These are phyloP conservation scores for Kwoniella shivajii DNA, from an alignment of 1,284 basidiomycete species.

Conservation along the genomic window DNA sequence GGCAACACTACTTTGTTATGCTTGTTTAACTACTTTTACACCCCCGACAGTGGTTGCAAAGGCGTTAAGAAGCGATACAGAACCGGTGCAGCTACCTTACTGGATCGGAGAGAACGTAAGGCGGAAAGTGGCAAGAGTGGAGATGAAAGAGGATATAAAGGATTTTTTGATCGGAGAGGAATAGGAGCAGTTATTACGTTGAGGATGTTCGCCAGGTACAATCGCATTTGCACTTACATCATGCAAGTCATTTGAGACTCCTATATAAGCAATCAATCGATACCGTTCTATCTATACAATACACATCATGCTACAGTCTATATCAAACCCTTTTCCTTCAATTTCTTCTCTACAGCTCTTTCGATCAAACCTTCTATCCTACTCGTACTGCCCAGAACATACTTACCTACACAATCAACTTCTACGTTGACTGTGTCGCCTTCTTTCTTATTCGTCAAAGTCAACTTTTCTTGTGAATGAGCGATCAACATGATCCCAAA, in stretches of 20 bases:
- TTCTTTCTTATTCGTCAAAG: conserved; percentile 71
- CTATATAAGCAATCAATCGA: not conserved
- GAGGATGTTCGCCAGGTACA: not conserved
- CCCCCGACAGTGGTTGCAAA: conserved; percentile 27
- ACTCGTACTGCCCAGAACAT: conserved; percentile 67
- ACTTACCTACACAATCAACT: conserved; percentile 59
- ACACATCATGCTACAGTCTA: too few species aligned
- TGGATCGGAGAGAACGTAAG: conserved; percentile 36
- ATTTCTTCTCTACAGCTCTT: conserved; percentile 68
- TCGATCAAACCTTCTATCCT: conserved; percentile 67
- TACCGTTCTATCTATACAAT: not conserved
- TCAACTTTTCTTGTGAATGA: conserved; percentile 89
- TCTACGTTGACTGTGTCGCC: conserved; percentile 92
- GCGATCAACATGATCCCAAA: conserved; percentile 95
- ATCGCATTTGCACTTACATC: not conserved
- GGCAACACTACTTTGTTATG: conserved; percentile 66
- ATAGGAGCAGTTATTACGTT: not conserved
- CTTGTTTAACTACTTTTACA: conserved; percentile 71
- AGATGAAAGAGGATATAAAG: conserved; percentile 39
- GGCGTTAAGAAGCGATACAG: conserved; percentile 1
- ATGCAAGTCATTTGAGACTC: not conserved
- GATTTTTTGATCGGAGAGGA: conserved; percentile 37
- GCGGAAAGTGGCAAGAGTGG: conserved; percentile 16
- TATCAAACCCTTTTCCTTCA: conserved; percentile 51
- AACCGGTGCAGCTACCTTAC: conserved; percentile 33